Conservation (phyloP, 768 basidiomycete genomes). For the Tremella mesenterica region DNA sequence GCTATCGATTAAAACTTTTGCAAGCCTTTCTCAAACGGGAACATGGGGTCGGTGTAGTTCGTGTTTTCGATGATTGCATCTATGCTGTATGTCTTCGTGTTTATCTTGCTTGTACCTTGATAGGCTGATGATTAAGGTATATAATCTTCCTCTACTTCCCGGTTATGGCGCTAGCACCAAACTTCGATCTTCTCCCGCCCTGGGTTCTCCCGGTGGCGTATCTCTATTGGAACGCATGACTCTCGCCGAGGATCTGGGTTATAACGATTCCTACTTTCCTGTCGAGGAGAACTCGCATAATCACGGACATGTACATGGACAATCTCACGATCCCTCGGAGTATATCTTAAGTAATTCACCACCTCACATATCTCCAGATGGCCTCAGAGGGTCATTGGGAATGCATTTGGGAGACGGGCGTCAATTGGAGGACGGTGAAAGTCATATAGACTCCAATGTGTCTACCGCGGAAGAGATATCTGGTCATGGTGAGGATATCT, state of each 20-base stretch:
- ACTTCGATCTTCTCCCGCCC: constrained; percentile 70
- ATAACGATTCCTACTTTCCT: constrained; percentile 74
- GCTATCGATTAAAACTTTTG: constrained; percentile 72
- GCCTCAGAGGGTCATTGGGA: constrained; percentile 12
- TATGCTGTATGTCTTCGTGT: constrained; percentile 60
- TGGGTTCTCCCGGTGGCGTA: constrained; percentile 50
- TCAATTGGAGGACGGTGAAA: constrained; percentile 7
- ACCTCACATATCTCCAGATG: constrained; percentile 12
- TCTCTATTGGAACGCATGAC: constrained; percentile 63
- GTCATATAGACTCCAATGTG: constrained; percentile 5
- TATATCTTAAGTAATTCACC: constrained; percentile 50
- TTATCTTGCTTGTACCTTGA: constrained; percentile 1
- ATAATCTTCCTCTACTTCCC: constrained; percentile 80
- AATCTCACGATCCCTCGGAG: constrained; percentile 50
- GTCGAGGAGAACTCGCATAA: constrained; percentile 15
- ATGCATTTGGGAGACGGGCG: constrained; percentile 6
- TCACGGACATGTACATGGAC: constrained; percentile 1
- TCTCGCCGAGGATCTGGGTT: constrained; percentile 82
- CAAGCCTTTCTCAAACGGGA: constrained; percentile 82
- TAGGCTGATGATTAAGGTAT: constrained; percentile 53
- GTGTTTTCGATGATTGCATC: constrained; percentile 85
- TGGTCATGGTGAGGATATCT: constrained; percentile 13
- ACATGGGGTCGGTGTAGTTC: constrained; percentile 70
- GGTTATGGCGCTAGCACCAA: constrained; percentile 80
- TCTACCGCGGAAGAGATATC: constrained; percentile 16